Evolutionary conservation across 805 yeast genomes (phyloP).

Genomic region (Saccharomycopsis capsularis): DNA sequence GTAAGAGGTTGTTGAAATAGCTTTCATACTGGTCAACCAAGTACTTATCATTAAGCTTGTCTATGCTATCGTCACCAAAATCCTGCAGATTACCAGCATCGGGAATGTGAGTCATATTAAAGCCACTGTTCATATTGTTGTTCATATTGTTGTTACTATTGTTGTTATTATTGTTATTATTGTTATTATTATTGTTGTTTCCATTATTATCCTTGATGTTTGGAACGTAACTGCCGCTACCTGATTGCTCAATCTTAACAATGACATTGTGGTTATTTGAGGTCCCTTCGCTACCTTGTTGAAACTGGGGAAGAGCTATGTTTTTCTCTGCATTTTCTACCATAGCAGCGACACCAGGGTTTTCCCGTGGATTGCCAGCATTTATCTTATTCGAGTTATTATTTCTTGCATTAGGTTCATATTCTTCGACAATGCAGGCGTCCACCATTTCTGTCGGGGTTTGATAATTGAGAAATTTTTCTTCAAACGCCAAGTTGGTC

Average conservation of each 20-base stretch:
- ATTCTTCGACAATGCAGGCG: slow-evolving; percentile 47
- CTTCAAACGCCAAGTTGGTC: slow-evolving; percentile 41
- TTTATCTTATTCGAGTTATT: neutral
- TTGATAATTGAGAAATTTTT: slow-evolving; percentile 38
- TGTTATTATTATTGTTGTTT: slow-evolving; percentile 1
- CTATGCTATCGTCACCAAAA: neutral
- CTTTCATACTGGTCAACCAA: slow-evolving; percentile 1
- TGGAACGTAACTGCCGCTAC: too few relatives aligned
- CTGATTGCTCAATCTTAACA: neutral
- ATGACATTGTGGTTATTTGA: neutral
- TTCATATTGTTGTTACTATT: slow-evolving; percentile 1
- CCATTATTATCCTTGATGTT: neutral
- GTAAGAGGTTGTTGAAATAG: slow-evolving; percentile 1
- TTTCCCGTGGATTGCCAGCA: neutral
- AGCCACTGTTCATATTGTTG: too few relatives aligned
- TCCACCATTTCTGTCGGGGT: slow-evolving; percentile 57
- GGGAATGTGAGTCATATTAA: too few relatives aligned
- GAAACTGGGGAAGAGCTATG: too few relatives aligned
- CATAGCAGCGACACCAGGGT: neutral
- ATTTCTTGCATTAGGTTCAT: slow-evolving; percentile 27
- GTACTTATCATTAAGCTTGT: too few relatives aligned
- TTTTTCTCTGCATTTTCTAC: neutral
- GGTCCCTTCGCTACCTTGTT: too few relatives aligned
- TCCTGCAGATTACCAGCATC: too few relatives aligned
- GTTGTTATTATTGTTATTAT: neutral